phyloP scores from a whole-genome alignment of 2,329 filamentous ascomycete species.

The Thelonectria blattea region DNA sequence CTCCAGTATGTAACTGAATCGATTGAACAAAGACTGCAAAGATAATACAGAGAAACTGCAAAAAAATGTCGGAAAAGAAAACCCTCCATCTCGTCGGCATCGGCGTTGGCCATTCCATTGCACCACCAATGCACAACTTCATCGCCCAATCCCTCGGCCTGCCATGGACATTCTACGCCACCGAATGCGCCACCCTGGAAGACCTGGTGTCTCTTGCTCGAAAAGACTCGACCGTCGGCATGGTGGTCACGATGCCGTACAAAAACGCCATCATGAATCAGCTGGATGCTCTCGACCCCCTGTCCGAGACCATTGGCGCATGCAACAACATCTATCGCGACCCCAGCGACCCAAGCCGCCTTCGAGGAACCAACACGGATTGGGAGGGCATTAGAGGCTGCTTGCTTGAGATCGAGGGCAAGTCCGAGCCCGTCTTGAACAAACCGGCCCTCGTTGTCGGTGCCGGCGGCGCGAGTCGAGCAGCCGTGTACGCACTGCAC shows the following conservation, averaged over 20 bases:
- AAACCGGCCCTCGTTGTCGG: conserved; percentile 46
- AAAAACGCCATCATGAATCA: conserved; percentile 45
- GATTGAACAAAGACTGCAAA: not conserved
- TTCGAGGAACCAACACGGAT: conserved; percentile 51
- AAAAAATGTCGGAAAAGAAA: conserved; percentile 15
- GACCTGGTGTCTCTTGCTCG: conserved; percentile 40
- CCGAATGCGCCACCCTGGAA: conserved; percentile 42
- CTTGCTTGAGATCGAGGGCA: conserved; percentile 30
- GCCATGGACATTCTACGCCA: conserved; percentile 40
- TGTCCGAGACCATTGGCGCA: conserved; percentile 45
- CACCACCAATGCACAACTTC: conserved; percentile 47
- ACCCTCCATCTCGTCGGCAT: conserved; percentile 46
- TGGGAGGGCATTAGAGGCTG: conserved; percentile 49
- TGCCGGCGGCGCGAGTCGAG: conserved; percentile 49
- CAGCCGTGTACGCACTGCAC: conserved; percentile 46
- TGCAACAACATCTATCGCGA: conserved; percentile 45
- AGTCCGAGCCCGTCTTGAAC: conserved; percentile 14
- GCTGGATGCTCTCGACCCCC: conserved; percentile 46
- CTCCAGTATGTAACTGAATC: no score
- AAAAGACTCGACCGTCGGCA: conserved; percentile 37
- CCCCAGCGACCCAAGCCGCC: conserved; percentile 27
- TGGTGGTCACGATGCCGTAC: conserved; percentile 48
- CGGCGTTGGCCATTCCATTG: conserved; percentile 49
- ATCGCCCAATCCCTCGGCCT: conserved; percentile 44
- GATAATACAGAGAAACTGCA: not conserved